Percentiles rank a stretch among this genome's conserved stretches.
Conservation (phyloP, 495 filamentous ascomycete genomes). For the Pseudevernia furfuracea region DNA sequence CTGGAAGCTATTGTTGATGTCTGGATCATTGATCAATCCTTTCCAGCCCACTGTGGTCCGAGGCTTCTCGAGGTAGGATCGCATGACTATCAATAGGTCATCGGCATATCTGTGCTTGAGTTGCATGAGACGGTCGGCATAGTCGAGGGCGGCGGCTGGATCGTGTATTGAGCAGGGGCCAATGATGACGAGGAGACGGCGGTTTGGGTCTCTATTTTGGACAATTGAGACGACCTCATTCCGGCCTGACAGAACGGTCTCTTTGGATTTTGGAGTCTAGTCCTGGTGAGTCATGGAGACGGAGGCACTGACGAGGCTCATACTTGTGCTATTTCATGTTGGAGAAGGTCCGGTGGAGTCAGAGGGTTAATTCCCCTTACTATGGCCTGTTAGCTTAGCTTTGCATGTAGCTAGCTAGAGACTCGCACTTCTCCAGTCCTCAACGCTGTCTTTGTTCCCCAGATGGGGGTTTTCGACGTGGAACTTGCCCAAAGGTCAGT, state of each 20-base stretch:
- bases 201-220: constrained; percentile 58
- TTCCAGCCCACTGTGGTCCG: constrained; percentile 99
- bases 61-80: constrained; percentile 97
- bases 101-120: constrained; percentile 65
- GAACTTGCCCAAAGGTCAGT: constrained; percentile 44
- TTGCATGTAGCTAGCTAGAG: neutral
- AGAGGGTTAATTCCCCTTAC: constrained; percentile 90
- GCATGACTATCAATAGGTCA: constrained; percentile 91
- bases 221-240: constrained; percentile 77
- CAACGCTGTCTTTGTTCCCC: constrained; percentile 68
- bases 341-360: constrained; percentile 87
- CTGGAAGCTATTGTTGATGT: constrained; percentile 94
- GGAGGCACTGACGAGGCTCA: neutral
- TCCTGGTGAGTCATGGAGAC: constrained; percentile 5
- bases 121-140: constrained; percentile 66
- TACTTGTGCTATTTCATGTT: constrained; percentile 66
- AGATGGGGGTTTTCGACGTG: constrained; percentile 86
- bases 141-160: constrained; percentile 79
- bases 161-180: constrained; percentile 98
- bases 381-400: constrained; percentile 29
- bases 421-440: constrained; percentile 81
- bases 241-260: constrained; percentile 75
- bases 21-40: constrained; percentile 96
- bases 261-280: constrained; percentile 42
- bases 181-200: constrained; percentile 88